These are phyloP conservation scores for Wallemia hederae DNA, from an alignment of 1,284 basidiomycete species.

Conservation along the genomic window DNA sequence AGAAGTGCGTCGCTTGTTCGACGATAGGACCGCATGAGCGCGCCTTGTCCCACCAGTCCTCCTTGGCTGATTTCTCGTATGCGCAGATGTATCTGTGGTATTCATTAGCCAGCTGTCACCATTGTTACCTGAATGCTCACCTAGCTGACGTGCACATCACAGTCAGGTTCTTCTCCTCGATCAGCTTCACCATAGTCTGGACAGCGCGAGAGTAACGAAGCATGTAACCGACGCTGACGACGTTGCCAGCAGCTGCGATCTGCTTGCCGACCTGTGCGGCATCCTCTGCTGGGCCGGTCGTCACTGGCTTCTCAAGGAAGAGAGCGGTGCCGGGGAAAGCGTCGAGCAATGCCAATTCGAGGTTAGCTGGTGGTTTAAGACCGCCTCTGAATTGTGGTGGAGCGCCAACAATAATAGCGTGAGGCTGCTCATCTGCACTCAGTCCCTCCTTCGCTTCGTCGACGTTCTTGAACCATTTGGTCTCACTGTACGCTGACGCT, in stretches of 20 bases:
- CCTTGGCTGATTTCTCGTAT: constrained; percentile 43
- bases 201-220: constrained; percentile 76
- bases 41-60: constrained; percentile 79
- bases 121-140: not conserved
- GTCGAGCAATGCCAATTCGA: constrained; percentile 69
- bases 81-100: constrained; percentile 44
- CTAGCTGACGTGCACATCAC: constrained; percentile 31
- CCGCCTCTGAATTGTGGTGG: constrained; percentile 81
- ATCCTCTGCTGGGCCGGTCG: constrained; percentile 38
- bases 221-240: constrained; percentile 83
- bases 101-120: not conserved
- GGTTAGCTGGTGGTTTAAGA: constrained; percentile 42
- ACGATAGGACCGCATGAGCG: constrained; percentile 47
- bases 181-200: constrained; percentile 92
- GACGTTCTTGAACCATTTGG: constrained; percentile 57
- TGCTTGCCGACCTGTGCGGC: constrained; percentile 32
- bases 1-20: constrained; percentile 75
- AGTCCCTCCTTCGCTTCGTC: constrained; percentile 52
- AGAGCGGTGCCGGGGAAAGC: constrained; percentile 67
- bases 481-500: constrained; percentile 69
- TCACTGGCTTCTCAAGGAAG: constrained; percentile 83
- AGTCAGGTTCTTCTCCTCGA: constrained; percentile 76
- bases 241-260: constrained; percentile 35
- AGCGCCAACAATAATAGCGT: constrained; percentile 63
- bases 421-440: constrained; percentile 21